Evolutionary conservation across 2,329 filamentous ascomycete genomes (phyloP), one percentile per base, ranked within the genome.

Genomic region (Trichoderma atrobrunneum): DNA sequence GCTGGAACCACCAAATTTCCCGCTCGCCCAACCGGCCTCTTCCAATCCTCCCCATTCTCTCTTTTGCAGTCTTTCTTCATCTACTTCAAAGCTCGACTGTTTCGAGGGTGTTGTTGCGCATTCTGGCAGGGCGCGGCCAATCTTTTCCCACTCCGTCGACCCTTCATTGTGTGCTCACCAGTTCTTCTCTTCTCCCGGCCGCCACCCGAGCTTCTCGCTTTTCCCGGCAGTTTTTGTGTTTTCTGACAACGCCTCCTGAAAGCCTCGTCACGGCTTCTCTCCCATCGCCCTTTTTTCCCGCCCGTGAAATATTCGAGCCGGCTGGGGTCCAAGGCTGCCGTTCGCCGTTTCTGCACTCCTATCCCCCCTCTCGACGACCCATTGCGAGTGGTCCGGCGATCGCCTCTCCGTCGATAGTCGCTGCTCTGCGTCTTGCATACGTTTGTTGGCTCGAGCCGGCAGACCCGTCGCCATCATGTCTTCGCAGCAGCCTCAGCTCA

Each of bases 401-500:
- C 71, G 67, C 61, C 59, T 57, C 39, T 60, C 34, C 70, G 56
- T 73, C 70, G 73, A 76, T 61, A 26, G 51, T 63, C 64, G 57
- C 61, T 72, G 73, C 62, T 39, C 63, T 43, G 64, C 72, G 39
- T 28, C 62, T 43, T 66, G 72, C 69, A 72, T 63, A 48, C 66
- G 73, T 64, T 73, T 66, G 66, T 76, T 75, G 74, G 74, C 74
- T 71, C 73, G 71, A 75, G 72, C 72, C 74, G 65, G 67, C 63
- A 66, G 60, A 63, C 71, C 73, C 74, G 73, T 74, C 76, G 76
- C 67, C 73, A 79, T 76, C 77, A 84, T 83, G 82, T 78, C 82
- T 77, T 78, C 82, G 71, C 82, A 83, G 76, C 81, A 81, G 70
- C 86, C 86, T 65, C 89, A 89, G 77, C 87, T 91, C 77, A 92